Evolutionary conservation across 495 filamentous ascomycete genomes (phyloP), one percentile per base, ranked within the genome.

Genomic region (Talaromyces borbonicus): DNA sequence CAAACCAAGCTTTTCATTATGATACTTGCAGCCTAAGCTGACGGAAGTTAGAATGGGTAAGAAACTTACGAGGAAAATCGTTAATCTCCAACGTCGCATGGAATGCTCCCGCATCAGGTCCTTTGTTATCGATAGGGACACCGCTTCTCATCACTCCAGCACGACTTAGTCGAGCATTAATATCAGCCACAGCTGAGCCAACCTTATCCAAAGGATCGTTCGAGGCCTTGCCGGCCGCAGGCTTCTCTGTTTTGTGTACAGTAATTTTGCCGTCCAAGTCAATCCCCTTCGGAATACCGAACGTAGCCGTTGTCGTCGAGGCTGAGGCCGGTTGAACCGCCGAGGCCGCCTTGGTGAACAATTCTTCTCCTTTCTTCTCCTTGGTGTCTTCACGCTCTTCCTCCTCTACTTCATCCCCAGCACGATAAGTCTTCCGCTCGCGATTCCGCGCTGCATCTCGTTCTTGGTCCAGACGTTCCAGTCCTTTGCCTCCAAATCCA

Each of bases 81-180:
- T 99, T 99, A 75, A 99, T 97, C 60, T 97, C 93, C 53, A 99
- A 69, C 3, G 90, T 97, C 22, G 92, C 88, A 61, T 99, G 92
- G 78, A 92, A 99, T 9, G 87, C 87, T 23, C 92, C 92, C 6
- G 92, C 92, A 67, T 99, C 92, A 9, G 92, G 92, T 4, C 92
- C 92, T 60, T 95, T 95, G 61, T 99, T 99, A 69, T 99, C 92
- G 57, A 96, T 95, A 14, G 93, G 92, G 38, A 94, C 87, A 5
- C 92, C 93, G 2, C 83, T 82, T 52, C 90, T 81, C 54, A 95
- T 78, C 54, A 88, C 84, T 46, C 87, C 85, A 25, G 85, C 84
- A 49, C 85, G 81, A 54, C 85, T 90, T 16, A 98, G 68, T 47
- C 90, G 87, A 30, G 81, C 79, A 59, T 93, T 80, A 58, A 97